Conservation (phyloP, 148 eudicot species). For the Chenopodium suecicum region DNA sequence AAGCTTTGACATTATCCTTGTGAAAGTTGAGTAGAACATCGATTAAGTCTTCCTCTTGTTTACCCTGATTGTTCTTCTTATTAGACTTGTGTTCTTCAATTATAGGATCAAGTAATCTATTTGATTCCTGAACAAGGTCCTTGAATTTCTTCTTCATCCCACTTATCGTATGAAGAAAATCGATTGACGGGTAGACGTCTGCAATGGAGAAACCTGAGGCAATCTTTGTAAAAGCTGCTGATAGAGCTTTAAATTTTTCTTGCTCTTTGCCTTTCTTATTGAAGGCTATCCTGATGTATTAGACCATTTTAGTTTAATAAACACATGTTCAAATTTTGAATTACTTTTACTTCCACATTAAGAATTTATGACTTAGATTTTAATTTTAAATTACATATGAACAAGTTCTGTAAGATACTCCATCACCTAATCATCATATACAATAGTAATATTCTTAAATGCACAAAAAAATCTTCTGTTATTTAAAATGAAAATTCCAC, state of each 20-base stretch:
- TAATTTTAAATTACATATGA: too few relatives aligned
- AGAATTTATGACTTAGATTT: too few relatives aligned
- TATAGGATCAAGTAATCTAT: conserved; percentile 23
- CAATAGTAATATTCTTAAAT: too few relatives aligned
- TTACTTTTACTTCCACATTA: too few relatives aligned
- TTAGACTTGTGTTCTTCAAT: conserved; percentile 18
- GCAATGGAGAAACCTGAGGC: too few relatives aligned
- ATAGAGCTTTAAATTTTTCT: conserved; percentile 2
- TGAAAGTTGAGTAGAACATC: conserved; percentile 26
- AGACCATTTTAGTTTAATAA: too few relatives aligned
- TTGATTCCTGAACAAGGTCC: neutral
- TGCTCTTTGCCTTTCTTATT: conserved; percentile 15
- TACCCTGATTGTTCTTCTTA: conserved; percentile 1
- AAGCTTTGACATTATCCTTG: neutral
- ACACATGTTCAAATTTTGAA: too few relatives aligned
- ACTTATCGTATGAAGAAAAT: conserved; percentile 11
- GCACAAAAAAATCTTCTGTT: too few relatives aligned
- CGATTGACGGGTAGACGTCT: conserved; percentile 30
- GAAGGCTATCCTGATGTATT: neutral
- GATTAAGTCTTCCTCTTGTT: neutral
- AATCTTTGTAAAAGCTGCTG: too few relatives aligned
- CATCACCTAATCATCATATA: too few relatives aligned
- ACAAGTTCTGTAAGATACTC: too few relatives aligned
- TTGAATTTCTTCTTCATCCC: conserved; percentile 8
- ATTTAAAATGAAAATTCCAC: too few relatives aligned